Evolutionary conservation across 805 yeast species (phyloP).

Genomic region (Sugiyamaella chiloensis): DNA sequence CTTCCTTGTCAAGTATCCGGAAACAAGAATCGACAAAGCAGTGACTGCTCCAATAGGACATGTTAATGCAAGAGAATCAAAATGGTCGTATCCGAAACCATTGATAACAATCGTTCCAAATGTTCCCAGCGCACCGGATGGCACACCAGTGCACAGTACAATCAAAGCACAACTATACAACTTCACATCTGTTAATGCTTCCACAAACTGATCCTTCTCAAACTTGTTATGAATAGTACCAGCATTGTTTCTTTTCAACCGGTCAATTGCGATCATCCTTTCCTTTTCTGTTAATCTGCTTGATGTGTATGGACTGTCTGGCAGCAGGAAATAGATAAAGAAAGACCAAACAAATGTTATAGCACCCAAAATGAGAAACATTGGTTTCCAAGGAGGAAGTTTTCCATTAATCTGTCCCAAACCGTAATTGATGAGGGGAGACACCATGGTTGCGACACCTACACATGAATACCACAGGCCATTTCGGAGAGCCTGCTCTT

Average conservation of each 20-base stretch:
- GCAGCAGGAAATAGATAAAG: slow-evolving; percentile 17
- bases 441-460: slow-evolving; percentile 44
- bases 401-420: slow-evolving; percentile 32
- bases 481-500: slow-evolving; percentile 44
- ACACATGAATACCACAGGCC: slow-evolving; percentile 42
- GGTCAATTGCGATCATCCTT: slow-evolving; percentile 22
- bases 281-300: slow-evolving; percentile 22
- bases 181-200: slow-evolving; percentile 39
- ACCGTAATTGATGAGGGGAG: slow-evolving; percentile 49
- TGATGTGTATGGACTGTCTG: slow-evolving; percentile 21
- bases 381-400: slow-evolving; percentile 46
- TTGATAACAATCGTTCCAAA: slow-evolving; percentile 43
- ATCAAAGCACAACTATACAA: slow-evolving; percentile 36
- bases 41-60: slow-evolving; percentile 44
- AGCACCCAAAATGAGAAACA: slow-evolving; percentile 48
- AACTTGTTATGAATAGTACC: slow-evolving; percentile 39
- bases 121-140: slow-evolving; percentile 40
- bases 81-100: slow-evolving; percentile 35
- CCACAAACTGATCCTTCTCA: slow-evolving; percentile 42
- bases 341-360: slow-evolving; percentile 41
- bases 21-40: slow-evolving; percentile 5
- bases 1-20: slow-evolving; percentile 6
- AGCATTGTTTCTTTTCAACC: slow-evolving; percentile 29
- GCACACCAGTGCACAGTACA: slow-evolving; percentile 35
- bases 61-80: slow-evolving; percentile 42